Base-by-base conservation (phyloP, 2,329 filamentous ascomycete species). In the Xylaria polymorpha region DNA sequence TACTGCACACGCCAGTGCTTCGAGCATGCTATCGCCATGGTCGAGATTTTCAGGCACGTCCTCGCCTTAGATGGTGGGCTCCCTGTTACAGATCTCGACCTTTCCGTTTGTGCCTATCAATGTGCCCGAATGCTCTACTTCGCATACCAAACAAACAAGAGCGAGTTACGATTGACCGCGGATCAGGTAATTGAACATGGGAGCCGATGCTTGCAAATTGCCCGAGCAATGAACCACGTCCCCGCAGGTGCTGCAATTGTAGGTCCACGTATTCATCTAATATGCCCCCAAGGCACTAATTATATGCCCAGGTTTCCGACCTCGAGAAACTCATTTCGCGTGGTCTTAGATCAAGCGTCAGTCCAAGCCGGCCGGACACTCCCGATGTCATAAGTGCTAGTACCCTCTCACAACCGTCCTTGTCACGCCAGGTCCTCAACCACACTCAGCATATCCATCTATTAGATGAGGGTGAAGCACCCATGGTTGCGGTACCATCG, bases 51-150 rank as follows among this genome's bases (percentile, higher is more conserved):
- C 71, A 79, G 83, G 3, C 79, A 84, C 55, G 81, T 88, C 72
- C 80, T 87, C 64, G 83, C 83, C 22, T 81, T 88, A 4, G 83
- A 85, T 43, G 85, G 83, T 61, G 80, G 79, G 15, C 83, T 84
- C 20, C 85, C 86, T 0, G 83, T 88, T 1, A 84, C 85, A 0
- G 86, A 88, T 70, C 76, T 88, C 20, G 86, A 88, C 66, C 80
- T 88, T 44, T 84, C 86, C 8, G 82, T 85, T 4, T 88, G 86
- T 69, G 84, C 85, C 1, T 87, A 87, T 64, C 86, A 88, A 71
- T 88, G 86, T 61, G 83, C 84, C 10, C 82, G 85, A 35, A 83
- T 87, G 74, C 77, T 88, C 61, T 85, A 84, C 41, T 85, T 87
- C 70, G 82, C 83, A 2, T 82, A 85, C 60, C 84, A 86, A 62